Evolutionary conservation across 306 rosid genomes (phyloP).

Genomic region (Prunus persica): Prunus_persica_NCBIv2 NC_034014.1:26712001-26712500

Average conservation of each 20-base stretch:
- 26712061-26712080: conserved; percentile 70
- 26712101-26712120: conserved; percentile 74
- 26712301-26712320: not conserved
- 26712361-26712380: not conserved
- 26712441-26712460: not conserved
- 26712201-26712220: conserved; percentile 60
- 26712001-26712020: conserved; percentile 39
- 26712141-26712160: conserved; percentile 44
- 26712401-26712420: conserved; percentile 31
- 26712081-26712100: conserved; percentile 42
- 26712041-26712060: conserved; percentile 57
- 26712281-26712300: conserved; percentile 27
- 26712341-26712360: not conserved
- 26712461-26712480: not conserved
- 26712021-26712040: not conserved
- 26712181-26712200: conserved; percentile 75
- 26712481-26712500: not conserved
- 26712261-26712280: conserved; percentile 25
- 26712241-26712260: conserved; percentile 37
- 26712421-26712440: conserved; percentile 11
- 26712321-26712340: not conserved
- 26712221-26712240: conserved; percentile 62
- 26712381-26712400: conserved; percentile 10
- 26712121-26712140: conserved; percentile 42
- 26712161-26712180: conserved; percentile 70